phyloP scores from a whole-genome alignment of 148 eudicot genomes.

The Cornus suecica region DNA sequence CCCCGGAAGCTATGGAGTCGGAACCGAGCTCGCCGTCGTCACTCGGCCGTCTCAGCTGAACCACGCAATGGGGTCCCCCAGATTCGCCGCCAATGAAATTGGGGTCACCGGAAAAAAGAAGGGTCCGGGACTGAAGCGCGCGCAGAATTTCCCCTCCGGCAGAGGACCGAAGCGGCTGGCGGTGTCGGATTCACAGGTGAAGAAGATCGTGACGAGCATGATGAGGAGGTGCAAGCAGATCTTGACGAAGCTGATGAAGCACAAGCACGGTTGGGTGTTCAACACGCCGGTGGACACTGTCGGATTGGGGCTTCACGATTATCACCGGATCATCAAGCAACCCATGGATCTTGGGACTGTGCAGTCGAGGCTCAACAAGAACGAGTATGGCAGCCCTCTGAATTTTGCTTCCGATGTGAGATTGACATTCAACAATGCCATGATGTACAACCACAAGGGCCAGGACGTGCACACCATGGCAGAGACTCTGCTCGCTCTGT shows the following conservation, averaged over 20 bases:
- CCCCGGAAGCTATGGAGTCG: neutral
- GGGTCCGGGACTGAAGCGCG: slow-evolving; percentile 2
- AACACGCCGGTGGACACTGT: slow-evolving; percentile 43
- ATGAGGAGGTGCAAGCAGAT: slow-evolving; percentile 41
- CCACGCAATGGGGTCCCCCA: neutral
- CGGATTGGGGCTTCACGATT: slow-evolving; percentile 39
- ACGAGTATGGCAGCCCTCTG: slow-evolving; percentile 11
- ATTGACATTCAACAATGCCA: slow-evolving; percentile 33
- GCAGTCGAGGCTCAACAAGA: slow-evolving; percentile 24
- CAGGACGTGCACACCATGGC: slow-evolving; percentile 28
- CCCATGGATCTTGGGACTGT: slow-evolving; percentile 76
- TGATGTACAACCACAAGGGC: slow-evolving; percentile 35
- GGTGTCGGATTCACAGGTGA: slow-evolving; percentile 2
- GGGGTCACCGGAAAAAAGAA: neutral
- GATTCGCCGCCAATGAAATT: neutral
- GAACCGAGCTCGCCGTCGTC: neutral
- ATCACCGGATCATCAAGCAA: slow-evolving; percentile 33
- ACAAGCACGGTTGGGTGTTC: slow-evolving; percentile 35
- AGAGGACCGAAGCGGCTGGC: slow-evolving; percentile 2
- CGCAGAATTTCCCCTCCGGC: neutral
- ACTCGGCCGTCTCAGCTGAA: neutral
- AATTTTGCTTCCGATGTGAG: slow-evolving; percentile 40
- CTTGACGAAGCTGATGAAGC: slow-evolving; percentile 39
- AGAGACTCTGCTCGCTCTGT: slow-evolving; percentile 5
- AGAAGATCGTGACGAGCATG: slow-evolving; percentile 13